Evolutionary conservation across 176 grass and related monocot genomes (phyloP).

Genomic region (Alloteropsis semialata): DNA sequence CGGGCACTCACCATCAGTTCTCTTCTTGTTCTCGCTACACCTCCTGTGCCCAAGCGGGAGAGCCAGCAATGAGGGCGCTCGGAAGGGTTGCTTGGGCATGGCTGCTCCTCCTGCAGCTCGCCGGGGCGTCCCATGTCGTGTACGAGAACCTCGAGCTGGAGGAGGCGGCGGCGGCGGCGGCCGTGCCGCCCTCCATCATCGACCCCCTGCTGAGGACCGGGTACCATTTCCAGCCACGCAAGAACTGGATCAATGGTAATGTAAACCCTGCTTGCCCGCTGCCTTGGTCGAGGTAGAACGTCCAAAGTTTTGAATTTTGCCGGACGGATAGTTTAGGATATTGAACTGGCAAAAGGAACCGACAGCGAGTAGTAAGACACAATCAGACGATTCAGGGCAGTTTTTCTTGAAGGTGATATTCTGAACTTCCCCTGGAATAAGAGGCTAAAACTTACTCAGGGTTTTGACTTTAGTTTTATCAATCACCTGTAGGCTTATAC

Average conservation of each 20-base stretch:
- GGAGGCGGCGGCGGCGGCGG: neutral
- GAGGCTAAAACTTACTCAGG: neutral
- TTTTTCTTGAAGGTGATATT: neutral
- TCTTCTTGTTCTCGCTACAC: neutral
- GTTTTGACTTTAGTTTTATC: neutral
- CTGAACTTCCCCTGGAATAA: neutral
- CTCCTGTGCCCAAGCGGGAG: neutral
- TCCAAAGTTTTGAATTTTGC: too few relatives aligned
- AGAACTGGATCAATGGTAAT: constrained; percentile 88
- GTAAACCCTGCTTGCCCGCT: neutral
- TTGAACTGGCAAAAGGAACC: neutral
- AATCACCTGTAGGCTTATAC: neutral
- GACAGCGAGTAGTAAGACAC: neutral
- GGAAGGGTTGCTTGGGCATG: constrained; percentile 25
- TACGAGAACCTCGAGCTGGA: constrained; percentile 3
- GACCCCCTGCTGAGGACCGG: constrained; percentile 31
- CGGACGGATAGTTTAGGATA: too few relatives aligned
- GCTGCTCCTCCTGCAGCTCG: constrained; percentile 43
- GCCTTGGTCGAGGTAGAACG: neutral
- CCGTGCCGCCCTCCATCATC: constrained; percentile 48
- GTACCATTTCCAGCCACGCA: constrained; percentile 68
- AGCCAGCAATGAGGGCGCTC: constrained; percentile 21
- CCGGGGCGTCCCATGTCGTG: constrained; percentile 52
- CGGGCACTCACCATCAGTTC: neutral
- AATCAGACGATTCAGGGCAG: neutral